These are phyloP conservation scores for Dentipellis sp. DNA, from an alignment of 768 basidiomycete genomes.

Conservation along the genomic window DNA sequence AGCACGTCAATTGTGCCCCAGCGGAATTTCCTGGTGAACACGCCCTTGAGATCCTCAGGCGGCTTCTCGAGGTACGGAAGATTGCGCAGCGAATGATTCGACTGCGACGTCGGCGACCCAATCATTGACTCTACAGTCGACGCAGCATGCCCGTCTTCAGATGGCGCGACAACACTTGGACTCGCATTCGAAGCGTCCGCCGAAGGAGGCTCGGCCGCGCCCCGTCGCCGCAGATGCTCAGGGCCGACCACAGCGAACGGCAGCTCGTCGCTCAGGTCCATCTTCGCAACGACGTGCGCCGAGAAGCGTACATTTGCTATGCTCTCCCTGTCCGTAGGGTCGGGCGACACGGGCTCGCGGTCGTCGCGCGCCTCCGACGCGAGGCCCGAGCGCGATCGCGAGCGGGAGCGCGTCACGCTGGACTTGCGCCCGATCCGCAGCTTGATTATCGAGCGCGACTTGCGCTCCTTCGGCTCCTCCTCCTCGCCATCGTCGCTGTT, in stretches of 20 bases:
- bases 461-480: slow-evolving; percentile 42
- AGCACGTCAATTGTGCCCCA: slow-evolving; percentile 90
- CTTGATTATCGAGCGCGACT: slow-evolving; percentile 70
- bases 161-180: slow-evolving; percentile 21
- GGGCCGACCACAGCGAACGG: slow-evolving; percentile 80
- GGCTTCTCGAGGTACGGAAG: slow-evolving; percentile 40
- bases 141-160: slow-evolving; percentile 35
- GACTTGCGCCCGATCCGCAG: slow-evolving; percentile 44
- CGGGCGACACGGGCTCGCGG: slow-evolving; percentile 46
- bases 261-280: slow-evolving; percentile 46
- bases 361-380: slow-evolving; percentile 46
- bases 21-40: slow-evolving; percentile 70
- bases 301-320: slow-evolving; percentile 73
- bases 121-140: slow-evolving; percentile 29
- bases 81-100: slow-evolving; percentile 14
- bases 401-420: slow-evolving; percentile 41
- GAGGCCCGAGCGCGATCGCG: slow-evolving; percentile 66
- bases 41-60: slow-evolving; percentile 62
- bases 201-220: slow-evolving; percentile 14
- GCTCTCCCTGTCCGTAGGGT: slow-evolving; percentile 54
- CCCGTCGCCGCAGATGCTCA: slow-evolving; percentile 39
- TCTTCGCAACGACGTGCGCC: slow-evolving; percentile 54
- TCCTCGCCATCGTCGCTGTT: slow-evolving; percentile 30
- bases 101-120: slow-evolving; percentile 18
- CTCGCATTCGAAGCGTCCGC: slow-evolving; percentile 17